Evolutionary conservation across 1,284 basidiomycete genomes (phyloP).

Genomic region (Termitomyces sp.): DNA sequence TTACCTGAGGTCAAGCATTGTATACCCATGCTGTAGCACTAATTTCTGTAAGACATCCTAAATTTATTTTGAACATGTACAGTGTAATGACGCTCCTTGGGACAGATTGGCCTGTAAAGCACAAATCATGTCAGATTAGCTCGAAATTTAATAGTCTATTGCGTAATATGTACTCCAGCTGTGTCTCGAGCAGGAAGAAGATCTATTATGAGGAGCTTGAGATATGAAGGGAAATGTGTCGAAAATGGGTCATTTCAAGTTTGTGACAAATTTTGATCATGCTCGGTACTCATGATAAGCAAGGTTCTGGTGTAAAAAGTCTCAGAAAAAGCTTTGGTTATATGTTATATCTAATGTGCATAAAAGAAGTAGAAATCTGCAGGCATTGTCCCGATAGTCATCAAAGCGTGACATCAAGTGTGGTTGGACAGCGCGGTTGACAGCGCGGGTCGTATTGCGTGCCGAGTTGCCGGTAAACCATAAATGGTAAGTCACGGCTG

Average conservation of each 20-base stretch:
- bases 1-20: neutral
- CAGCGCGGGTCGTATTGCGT: no score
- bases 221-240: neutral
- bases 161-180: neutral
- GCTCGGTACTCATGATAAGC: neutral
- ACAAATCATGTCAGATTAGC: no score
- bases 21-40: slow-evolving; percentile 10
- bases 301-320: neutral
- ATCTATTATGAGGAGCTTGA: neutral
- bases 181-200: neutral
- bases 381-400: neutral
- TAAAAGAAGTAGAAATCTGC: neutral
- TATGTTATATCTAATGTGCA: neutral
- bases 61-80: neutral
- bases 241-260: neutral
- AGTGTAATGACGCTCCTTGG: no score
- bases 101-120: no score
- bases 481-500: no score
- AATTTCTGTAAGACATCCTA: neutral
- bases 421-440: no score
- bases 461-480: no score
- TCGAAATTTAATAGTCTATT: neutral
- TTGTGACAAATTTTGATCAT: neutral
- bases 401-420: no score
- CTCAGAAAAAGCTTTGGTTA: neutral